phyloP scores from a whole-genome alignment of 2,329 filamentous ascomycete species.

The Diaporthe caulivora region DNA sequence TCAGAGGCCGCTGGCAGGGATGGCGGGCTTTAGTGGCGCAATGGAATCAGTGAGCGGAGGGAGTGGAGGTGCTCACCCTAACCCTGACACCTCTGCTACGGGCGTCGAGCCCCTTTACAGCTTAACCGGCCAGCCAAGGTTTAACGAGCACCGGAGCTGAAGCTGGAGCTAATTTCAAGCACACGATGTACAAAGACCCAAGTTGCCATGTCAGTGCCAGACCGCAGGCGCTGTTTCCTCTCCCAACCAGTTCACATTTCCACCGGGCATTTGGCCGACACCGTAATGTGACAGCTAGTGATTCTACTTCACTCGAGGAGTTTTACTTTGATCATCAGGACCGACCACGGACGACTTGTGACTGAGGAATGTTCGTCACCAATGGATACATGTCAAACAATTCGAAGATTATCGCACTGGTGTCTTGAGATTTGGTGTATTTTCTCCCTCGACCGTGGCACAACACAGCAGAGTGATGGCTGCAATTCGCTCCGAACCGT shows the following conservation, averaged over 20 bases:
- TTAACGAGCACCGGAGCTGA: not conserved
- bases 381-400: too few species aligned
- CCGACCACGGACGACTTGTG: not conserved
- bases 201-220: not conserved
- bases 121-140: not conserved
- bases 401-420: not conserved
- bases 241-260: not conserved
- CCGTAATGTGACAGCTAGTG: not conserved
- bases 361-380: not conserved
- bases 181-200: not conserved
- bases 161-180: not conserved
- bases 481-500: not conserved
- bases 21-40: not conserved
- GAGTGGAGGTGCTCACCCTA: not conserved
- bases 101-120: not conserved
- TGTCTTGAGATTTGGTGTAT: not conserved
- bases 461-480: not conserved
- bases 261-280: too few species aligned
- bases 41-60: too few species aligned
- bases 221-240: not conserved
- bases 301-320: not conserved
- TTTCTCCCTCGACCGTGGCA: not conserved
- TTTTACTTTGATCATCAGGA: too few species aligned
- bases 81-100: not conserved
- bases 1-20: slow-evolving; percentile 34